These are phyloP conservation scores for Scheffersomyces stambukii DNA, from an alignment of 1,139 yeast genomes.

Conservation along the genomic window DNA sequence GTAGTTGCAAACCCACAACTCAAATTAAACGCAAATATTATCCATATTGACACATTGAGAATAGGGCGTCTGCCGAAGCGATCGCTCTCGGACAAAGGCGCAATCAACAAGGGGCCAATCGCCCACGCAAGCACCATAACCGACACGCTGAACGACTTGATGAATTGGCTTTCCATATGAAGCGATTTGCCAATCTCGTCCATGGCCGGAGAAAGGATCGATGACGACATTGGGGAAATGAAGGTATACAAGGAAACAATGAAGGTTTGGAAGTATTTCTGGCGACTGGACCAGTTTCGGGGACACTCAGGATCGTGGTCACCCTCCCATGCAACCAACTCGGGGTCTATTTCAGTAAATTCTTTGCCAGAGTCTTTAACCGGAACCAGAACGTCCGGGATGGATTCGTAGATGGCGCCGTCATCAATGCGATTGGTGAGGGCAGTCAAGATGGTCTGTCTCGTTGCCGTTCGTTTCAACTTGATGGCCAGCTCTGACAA, in stretches of 20 bases:
- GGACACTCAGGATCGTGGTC: slow-evolving; percentile 37
- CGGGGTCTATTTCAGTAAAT: slow-evolving; percentile 37
- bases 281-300: slow-evolving; percentile 30
- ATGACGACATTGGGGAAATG: slow-evolving; percentile 45
- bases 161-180: slow-evolving; percentile 24
- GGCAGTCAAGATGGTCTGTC: slow-evolving; percentile 34
- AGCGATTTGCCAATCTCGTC: slow-evolving; percentile 32
- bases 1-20: slow-evolving; percentile 39
- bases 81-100: slow-evolving; percentile 44
- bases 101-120: slow-evolving; percentile 39
- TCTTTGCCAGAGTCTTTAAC: slow-evolving; percentile 35
- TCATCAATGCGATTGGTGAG: slow-evolving; percentile 21
- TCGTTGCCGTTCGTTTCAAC: slow-evolving; percentile 33
- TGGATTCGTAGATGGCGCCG: slow-evolving; percentile 10
- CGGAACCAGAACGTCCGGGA: slow-evolving; percentile 22
- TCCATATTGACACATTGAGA: slow-evolving; percentile 34
- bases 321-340: slow-evolving; percentile 40
- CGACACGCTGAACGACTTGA: slow-evolving; percentile 38
- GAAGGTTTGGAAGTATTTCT: slow-evolving; percentile 25
- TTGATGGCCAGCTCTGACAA: slow-evolving; percentile 25
- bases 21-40: slow-evolving; percentile 32
- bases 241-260: slow-evolving; percentile 40
- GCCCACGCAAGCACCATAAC: slow-evolving; percentile 48
- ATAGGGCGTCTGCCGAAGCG: slow-evolving; percentile 37
- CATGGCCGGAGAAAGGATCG: slow-evolving; percentile 43